These are phyloP conservation scores for Acanthamoeba sp. DNA, from an alignment of 208 protist species.

Conservation along the genomic window DNA sequence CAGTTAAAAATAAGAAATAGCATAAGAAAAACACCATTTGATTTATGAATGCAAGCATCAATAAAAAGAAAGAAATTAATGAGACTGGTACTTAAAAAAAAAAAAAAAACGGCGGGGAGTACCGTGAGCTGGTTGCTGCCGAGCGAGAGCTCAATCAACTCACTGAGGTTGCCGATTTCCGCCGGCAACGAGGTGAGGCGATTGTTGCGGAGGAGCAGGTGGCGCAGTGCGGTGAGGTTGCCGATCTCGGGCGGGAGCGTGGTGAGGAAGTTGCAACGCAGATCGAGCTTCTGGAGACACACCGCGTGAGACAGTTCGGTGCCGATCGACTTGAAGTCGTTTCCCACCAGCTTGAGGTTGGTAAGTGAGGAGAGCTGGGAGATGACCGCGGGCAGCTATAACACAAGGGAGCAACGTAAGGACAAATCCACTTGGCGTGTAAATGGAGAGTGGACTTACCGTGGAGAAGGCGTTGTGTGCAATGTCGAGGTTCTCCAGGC, in stretches of 20 bases:
- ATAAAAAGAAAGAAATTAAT: too few species aligned
- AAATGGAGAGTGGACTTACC: not conserved
- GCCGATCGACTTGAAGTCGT: not conserved
- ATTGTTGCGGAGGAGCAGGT: constrained; percentile 35
- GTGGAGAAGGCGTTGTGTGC: not conserved
- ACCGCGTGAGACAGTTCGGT: not conserved
- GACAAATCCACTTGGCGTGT: not conserved
- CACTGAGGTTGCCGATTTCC: not conserved
- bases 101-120: not conserved
- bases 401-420: not conserved
- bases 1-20: too few species aligned
- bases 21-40: too few species aligned
- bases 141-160: constrained; percentile 15
- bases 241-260: constrained; percentile 12
- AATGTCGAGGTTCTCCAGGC: constrained; percentile 45
- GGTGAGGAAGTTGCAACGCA: constrained; percentile 9
- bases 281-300: constrained; percentile 36
- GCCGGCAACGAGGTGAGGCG: not conserved
- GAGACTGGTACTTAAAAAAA: not conserved
- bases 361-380: constrained; percentile 1
- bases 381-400: not conserved
- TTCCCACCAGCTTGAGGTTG: constrained; percentile 25
- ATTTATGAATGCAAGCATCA: too few species aligned
- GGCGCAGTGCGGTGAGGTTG: constrained; percentile 22
- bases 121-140: not conserved